Conservation (phyloP, 495 filamentous ascomycete species). For the Pseudoneurospora amorphoporcata region DNA sequence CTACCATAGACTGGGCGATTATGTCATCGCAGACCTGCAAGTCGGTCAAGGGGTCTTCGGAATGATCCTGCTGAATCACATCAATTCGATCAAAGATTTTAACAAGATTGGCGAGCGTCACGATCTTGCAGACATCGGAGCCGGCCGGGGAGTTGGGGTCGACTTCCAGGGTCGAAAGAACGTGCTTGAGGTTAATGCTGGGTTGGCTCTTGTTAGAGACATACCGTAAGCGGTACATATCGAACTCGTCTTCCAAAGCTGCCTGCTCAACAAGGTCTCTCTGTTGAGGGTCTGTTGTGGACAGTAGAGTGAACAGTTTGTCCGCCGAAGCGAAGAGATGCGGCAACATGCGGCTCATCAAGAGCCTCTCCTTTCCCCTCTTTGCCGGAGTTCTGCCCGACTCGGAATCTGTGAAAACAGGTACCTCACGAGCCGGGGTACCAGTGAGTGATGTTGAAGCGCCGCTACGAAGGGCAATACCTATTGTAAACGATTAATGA, state of each 20-base stretch:
- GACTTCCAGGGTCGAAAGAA: slow-evolving; percentile 4
- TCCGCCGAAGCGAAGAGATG: slow-evolving; percentile 5
- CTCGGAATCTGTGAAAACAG: not conserved
- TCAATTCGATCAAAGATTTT: slow-evolving; percentile 10
- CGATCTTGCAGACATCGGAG: not conserved
- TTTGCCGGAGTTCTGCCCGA: slow-evolving; percentile 2
- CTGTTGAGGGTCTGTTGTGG: not conserved
- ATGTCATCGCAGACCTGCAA: slow-evolving; percentile 8
- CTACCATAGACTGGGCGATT: slow-evolving; percentile 9
- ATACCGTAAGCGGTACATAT: slow-evolving; percentile 5
- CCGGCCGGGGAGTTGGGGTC: not conserved
- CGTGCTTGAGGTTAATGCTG: slow-evolving; percentile 6
- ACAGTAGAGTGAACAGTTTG: slow-evolving; percentile 11
- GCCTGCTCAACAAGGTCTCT: slow-evolving; percentile 4
- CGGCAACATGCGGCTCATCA: slow-evolving; percentile 7
- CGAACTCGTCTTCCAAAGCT: not conserved
- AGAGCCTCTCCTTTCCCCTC: not conserved
- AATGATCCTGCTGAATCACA: not conserved
- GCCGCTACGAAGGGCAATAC: not conserved
- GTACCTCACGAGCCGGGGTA: not conserved
- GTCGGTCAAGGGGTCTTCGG: slow-evolving; percentile 1
- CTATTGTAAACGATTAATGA: not conserved
- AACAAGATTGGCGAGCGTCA: slow-evolving; percentile 13
- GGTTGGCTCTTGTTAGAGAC: not conserved
- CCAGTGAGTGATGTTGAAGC: not conserved